These are phyloP conservation scores for Ilyonectria robusta DNA, from an alignment of 2,329 filamentous ascomycete species.

Conservation along the genomic window DNA sequence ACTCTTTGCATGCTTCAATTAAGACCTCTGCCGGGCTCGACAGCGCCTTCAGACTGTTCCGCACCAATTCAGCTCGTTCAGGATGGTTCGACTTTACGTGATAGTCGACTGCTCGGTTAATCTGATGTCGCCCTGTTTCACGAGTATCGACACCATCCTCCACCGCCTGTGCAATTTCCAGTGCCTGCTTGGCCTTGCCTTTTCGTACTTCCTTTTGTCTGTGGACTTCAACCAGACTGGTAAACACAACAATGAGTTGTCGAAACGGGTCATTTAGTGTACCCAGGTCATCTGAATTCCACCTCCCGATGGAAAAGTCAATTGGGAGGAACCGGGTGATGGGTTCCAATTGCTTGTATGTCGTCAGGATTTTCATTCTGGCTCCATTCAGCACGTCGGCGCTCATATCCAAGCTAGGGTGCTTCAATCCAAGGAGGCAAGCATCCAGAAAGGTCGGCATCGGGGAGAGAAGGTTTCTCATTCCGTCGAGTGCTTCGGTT, in stretches of 20 bases:
- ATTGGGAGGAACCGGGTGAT: slow-evolving; percentile 19
- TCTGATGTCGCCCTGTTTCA: slow-evolving; percentile 22
- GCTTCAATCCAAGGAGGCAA: slow-evolving; percentile 10
- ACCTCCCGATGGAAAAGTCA: slow-evolving; percentile 25
- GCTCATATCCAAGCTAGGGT: slow-evolving; percentile 19
- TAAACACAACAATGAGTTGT: slow-evolving; percentile 19
- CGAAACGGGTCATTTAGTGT: slow-evolving; percentile 1
- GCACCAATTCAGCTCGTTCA: not conserved
- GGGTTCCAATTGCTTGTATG: slow-evolving; percentile 22
- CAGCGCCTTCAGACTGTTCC: slow-evolving; percentile 19
- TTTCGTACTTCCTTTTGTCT: slow-evolving; percentile 23
- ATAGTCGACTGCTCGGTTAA: slow-evolving; percentile 20
- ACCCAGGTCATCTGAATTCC: slow-evolving; percentile 18
- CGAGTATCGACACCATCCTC: not conserved
- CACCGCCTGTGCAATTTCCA: slow-evolving; percentile 7
- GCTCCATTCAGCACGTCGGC: not conserved
- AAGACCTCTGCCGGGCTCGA: slow-evolving; percentile 9
- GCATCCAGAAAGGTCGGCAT: slow-evolving; percentile 23
- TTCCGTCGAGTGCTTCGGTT: slow-evolving; percentile 54
- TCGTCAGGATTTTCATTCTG: slow-evolving; percentile 3
- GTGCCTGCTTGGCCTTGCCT: not conserved
- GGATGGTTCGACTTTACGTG: slow-evolving; percentile 11
- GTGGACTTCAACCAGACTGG: slow-evolving; percentile 17
- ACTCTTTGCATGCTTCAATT: slow-evolving; percentile 19
- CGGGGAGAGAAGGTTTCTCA: slow-evolving; percentile 8